A percentile compares a stretch with the other conserved stretches of the same genome.
These are phyloP conservation scores for Vitis rupestris DNA, from an alignment of 164 flowering plant species.

Conservation along the genomic window DNA sequence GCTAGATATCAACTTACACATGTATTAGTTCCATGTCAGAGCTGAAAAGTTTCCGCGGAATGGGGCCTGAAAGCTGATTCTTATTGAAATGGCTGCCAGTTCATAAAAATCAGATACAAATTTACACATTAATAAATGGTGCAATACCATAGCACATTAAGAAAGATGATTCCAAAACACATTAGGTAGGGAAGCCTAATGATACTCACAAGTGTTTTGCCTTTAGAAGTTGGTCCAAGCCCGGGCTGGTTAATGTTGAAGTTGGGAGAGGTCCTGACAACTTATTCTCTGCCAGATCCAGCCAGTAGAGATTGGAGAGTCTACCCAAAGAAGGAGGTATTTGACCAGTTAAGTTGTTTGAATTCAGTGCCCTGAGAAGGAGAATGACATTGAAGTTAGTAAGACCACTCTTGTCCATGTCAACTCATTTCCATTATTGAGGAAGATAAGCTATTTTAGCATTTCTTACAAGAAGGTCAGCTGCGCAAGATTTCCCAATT, in stretches of 20 bases:
- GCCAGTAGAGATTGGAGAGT: constrained; percentile 80
- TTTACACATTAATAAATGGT: background rate
- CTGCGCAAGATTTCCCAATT: constrained; percentile 66
- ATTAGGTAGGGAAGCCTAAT: too few relatives aligned
- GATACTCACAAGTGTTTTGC: constrained; percentile 77
- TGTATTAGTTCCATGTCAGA: constrained; percentile 77
- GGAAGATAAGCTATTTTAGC: background rate
- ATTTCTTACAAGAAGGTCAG: constrained; percentile 76
- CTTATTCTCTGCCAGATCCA: constrained; percentile 89
- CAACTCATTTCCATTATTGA: background rate
- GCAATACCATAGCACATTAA: background rate
- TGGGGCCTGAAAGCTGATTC: constrained; percentile 75
- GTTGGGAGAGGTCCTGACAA: constrained; percentile 73
- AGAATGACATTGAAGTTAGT: background rate
- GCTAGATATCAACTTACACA: constrained; percentile 54
- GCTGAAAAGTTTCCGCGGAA: constrained; percentile 71
- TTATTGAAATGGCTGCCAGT: constrained; percentile 88
- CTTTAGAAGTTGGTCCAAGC: constrained; percentile 68
- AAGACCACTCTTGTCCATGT: too few relatives aligned
- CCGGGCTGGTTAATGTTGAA: constrained; percentile 56
- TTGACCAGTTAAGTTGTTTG: constrained; percentile 71
- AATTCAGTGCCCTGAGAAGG: constrained; percentile 76
- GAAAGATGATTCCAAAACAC: background rate
- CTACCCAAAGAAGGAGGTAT: constrained; percentile 82
- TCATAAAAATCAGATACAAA: constrained; percentile 4